Evolutionary conservation across 106 monocot genomes (phyloP), one percentile per base, ranked within the genome.

Genomic region (Phalaenopsis aphrodite): DNA sequence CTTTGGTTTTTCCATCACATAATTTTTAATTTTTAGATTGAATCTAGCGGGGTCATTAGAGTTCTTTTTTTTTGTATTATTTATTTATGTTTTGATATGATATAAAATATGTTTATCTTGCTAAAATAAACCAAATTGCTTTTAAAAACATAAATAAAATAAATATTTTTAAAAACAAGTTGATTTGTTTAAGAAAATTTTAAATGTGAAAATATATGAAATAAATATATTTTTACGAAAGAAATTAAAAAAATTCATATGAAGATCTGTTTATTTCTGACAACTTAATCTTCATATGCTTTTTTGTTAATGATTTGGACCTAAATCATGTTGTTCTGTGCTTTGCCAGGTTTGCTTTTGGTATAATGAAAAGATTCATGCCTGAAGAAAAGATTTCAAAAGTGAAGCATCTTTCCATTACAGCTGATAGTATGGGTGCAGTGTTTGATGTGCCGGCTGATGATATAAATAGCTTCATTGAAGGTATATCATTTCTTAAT

Each of bases 371-470:
- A 80, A 92, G 94, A 81, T 92, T 94, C 55, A 73, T 99, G 77
- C 94, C 94, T 41, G 98, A 94, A 78, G 92, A 90, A 36, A 94
- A 88, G 82, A 78, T 99, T 83, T 83, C 76, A 80, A 87, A 84
- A 15, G 83, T 99, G 42, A 89, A 90, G 71, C 88, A 93, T 76
- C 76, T 94, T 42, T 81, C 92, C 72, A 55, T 99, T 24, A 94
- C 94, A n/a, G 92, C 89, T 78, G 94, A 99, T 87, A 92, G 98
- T 73, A 89, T 75, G 78, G 91, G 92, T 79, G 98, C 89, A 8
- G 92, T 99, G 11, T 99, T 99, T 87, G 98, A 99, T 88, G 98
- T 99, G 36, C 92, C 98, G 75, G 74, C 87, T 77, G 89, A 84
- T 79, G 98, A 99, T 36, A 83, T 88, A 47, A 76, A 85, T 7